phyloP scores from a whole-genome alignment of 2,329 filamentous ascomycete species.

The Juglanconis oblonga region DNA sequence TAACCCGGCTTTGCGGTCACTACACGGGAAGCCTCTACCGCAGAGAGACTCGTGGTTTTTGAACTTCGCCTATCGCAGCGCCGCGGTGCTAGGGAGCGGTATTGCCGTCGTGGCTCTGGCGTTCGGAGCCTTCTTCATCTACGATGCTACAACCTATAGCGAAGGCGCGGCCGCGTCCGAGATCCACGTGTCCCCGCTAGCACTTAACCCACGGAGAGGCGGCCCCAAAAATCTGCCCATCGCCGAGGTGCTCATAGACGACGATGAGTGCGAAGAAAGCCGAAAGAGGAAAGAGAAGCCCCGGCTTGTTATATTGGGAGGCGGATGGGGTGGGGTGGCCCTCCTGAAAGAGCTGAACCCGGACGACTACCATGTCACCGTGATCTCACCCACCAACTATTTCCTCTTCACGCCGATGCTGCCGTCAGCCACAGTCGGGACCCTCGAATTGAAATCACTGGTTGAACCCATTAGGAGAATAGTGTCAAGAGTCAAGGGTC shows the following conservation, averaged over 20 bases:
- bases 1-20: constrained; percentile 31
- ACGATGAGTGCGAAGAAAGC: constrained; percentile 74
- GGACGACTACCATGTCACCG: constrained; percentile 92
- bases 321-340: constrained; percentile 92
- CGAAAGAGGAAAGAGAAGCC: constrained; percentile 79
- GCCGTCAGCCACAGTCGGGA: constrained; percentile 94
- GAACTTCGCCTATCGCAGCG: constrained; percentile 65
- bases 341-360: constrained; percentile 86
- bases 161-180: constrained; percentile 66
- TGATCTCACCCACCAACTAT: constrained; percentile 92
- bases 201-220: constrained; percentile 75
- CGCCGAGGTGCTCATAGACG: constrained; percentile 81
- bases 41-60: constrained; percentile 45
- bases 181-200: constrained; percentile 79
- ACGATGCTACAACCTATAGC: constrained; percentile 88
- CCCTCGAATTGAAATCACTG: constrained; percentile 82
- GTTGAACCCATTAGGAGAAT: constrained; percentile 92
- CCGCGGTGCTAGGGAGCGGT: constrained; percentile 73
- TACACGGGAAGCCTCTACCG: constrained; percentile 53
- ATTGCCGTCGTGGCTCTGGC: constrained; percentile 66
- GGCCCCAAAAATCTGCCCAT: constrained; percentile 96
- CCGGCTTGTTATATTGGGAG: constrained; percentile 85
- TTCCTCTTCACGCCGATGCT: constrained; percentile 99
- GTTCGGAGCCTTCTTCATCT: constrained; percentile 83
- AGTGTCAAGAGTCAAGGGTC: constrained; percentile 71